phyloP scores from a whole-genome alignment of 257 asterid genomes.

The Solanum ossicruentum region DNA sequence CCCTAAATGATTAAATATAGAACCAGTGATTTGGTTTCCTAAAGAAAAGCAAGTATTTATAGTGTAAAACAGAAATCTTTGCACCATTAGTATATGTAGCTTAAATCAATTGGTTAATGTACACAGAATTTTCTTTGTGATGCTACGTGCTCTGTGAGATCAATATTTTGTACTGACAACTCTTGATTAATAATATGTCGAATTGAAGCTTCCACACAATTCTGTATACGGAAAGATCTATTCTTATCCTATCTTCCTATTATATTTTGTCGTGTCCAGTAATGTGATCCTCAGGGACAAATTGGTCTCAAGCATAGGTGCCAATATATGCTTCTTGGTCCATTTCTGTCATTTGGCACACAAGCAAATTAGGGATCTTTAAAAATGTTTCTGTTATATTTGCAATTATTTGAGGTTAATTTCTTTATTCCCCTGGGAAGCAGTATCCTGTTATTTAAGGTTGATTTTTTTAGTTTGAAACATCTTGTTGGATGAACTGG shows the following conservation, averaged over 20 bases:
- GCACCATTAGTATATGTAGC: not conserved
- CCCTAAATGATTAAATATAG: not conserved
- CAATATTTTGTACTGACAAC: not conserved
- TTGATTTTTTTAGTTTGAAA: not conserved
- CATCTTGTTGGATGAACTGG: not conserved
- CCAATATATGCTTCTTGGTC: not conserved
- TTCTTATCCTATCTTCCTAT: not conserved
- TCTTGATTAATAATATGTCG: not conserved
- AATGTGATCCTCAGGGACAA: not conserved
- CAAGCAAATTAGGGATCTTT: not conserved
- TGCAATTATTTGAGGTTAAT: not conserved
- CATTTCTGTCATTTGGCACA: not conserved
- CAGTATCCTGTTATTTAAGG: not conserved
- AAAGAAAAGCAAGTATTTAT: not conserved
- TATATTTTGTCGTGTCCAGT: not conserved
- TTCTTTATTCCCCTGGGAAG: not conserved
- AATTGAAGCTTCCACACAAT: not conserved
- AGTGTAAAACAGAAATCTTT: not conserved
- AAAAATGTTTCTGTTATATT: not conserved
- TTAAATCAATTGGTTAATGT: not conserved
- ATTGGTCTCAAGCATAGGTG: not conserved
- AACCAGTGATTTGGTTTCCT: not conserved
- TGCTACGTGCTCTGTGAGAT: not conserved
- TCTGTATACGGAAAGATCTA: not conserved
- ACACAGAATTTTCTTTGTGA: not conserved